A percentile compares a stretch with the other conserved stretches of the same genome.
Evolutionary conservation across 1,139 yeast genomes (phyloP).

Genomic region (Candida sp.): DNA sequence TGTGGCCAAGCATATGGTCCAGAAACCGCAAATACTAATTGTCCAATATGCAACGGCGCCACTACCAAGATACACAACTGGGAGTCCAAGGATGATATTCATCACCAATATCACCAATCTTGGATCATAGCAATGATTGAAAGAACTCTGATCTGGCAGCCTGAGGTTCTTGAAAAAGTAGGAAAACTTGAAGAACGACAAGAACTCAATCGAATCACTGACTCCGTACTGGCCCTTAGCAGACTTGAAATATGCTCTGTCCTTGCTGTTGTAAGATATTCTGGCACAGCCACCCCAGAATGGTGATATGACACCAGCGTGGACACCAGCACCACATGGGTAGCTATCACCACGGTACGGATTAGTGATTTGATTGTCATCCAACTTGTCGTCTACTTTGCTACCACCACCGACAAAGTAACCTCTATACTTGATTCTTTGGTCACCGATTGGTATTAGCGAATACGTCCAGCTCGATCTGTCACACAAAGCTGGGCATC

Average conservation of each 20-base stretch:
- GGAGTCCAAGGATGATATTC: slow-evolving; percentile 63
- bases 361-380: slow-evolving; percentile 37
- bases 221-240: slow-evolving; percentile 52
- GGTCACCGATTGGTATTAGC: slow-evolving; percentile 75
- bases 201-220: slow-evolving; percentile 63
- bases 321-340: slow-evolving; percentile 91
- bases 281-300: slow-evolving; percentile 82
- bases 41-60: slow-evolving; percentile 69
- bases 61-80: slow-evolving; percentile 59
- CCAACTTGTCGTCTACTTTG: slow-evolving; percentile 15
- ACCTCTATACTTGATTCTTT: slow-evolving; percentile 70
- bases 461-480: slow-evolving; percentile 80
- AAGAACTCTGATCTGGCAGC: slow-evolving; percentile 20
- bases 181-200: slow-evolving; percentile 77
- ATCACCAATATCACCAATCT: slow-evolving; percentile 58
- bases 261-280: slow-evolving; percentile 58
- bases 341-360: slow-evolving; percentile 91
- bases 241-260: slow-evolving; percentile 51
- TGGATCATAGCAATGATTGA: slow-evolving; percentile 67
- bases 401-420: slow-evolving; percentile 79
- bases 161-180: slow-evolving; percentile 54
- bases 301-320: slow-evolving; percentile 80
- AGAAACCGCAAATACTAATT: slow-evolving; percentile 70
- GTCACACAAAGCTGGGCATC: slow-evolving; percentile 92
- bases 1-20: slow-evolving; percentile 81